A percentile compares a stretch with the other conserved stretches of the same genome.
Conservation (phyloP, 2,329 filamentous ascomycete species). For the Phaeosphaeria sp. region DNA sequence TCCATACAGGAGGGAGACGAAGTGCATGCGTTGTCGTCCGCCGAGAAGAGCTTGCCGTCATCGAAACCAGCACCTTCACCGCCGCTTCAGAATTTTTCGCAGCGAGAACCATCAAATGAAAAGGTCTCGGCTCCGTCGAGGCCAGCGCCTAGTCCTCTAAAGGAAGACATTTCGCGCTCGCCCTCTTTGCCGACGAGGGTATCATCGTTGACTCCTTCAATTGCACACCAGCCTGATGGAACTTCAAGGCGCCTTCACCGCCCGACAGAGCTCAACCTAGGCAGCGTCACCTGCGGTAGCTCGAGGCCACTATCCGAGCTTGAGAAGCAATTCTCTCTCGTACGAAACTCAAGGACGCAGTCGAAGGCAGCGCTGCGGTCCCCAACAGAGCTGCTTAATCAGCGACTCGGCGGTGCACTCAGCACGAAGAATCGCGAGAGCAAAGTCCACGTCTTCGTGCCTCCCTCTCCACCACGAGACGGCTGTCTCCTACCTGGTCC, state of each 20-base stretch:
- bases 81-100: background rate
- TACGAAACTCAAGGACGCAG: constrained; percentile 40
- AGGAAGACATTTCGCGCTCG: constrained; percentile 1
- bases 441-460: constrained; percentile 32
- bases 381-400: constrained; percentile 38
- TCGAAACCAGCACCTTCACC: background rate
- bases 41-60: background rate
- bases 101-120: background rate
- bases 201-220: constrained; percentile 6
- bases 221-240: constrained; percentile 20
- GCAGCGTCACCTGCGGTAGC: constrained; percentile 7
- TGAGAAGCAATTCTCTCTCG: constrained; percentile 37
- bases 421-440: constrained; percentile 23
- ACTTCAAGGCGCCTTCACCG: constrained; percentile 29
- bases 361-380: constrained; percentile 39
- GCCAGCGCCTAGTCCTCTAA: background rate
- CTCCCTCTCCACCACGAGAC: constrained; percentile 30
- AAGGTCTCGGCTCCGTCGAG: background rate
- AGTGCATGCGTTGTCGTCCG: background rate
- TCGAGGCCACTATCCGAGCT: constrained; percentile 39
- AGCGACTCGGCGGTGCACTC: constrained; percentile 35
- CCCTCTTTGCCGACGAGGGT: constrained; percentile 16
- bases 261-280: constrained; percentile 39
- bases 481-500: constrained; percentile 41
- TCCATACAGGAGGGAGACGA: background rate